Percentiles rank a stretch among this genome's conserved stretches.
These are phyloP conservation scores for Kodamaea lidongshanica DNA, from an alignment of 805 yeast species.

Conservation along the genomic window DNA sequence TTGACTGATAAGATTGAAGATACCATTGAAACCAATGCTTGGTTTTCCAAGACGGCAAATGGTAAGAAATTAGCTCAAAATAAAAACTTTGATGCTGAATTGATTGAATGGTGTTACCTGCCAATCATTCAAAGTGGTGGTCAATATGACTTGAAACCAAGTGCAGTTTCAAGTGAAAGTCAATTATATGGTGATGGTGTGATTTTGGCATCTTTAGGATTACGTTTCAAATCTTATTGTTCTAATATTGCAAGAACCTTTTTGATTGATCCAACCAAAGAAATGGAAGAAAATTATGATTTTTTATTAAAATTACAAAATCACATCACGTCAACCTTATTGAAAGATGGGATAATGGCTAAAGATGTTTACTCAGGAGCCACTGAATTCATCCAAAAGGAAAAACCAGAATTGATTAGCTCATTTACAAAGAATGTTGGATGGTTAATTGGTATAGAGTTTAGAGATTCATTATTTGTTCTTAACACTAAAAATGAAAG, in stretches of 20 bases:
- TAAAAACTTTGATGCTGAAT: slow-evolving; percentile 63
- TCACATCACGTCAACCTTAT: slow-evolving; percentile 45
- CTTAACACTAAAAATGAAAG: slow-evolving; percentile 70
- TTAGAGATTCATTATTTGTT: slow-evolving; percentile 71
- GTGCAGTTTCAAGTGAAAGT: slow-evolving; percentile 68
- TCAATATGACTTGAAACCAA: slow-evolving; percentile 73
- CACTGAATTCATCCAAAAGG: slow-evolving; percentile 46
- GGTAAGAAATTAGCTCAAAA: slow-evolving; percentile 49
- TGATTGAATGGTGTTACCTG: slow-evolving; percentile 88
- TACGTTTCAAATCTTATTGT: slow-evolving; percentile 84
- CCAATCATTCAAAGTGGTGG: slow-evolving; percentile 90
- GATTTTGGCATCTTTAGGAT: slow-evolving; percentile 75
- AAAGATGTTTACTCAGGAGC: slow-evolving; percentile 62
- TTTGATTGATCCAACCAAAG: slow-evolving; percentile 79
- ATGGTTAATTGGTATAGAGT: slow-evolving; percentile 84
- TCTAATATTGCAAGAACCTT: slow-evolving; percentile 85
- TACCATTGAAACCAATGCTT: slow-evolving; percentile 69
- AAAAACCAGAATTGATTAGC: slow-evolving; percentile 58
- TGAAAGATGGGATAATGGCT: slow-evolving; percentile 67
- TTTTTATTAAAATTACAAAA: slow-evolving; percentile 65
- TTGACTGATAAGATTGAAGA: slow-evolving; percentile 72
- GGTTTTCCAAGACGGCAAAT: slow-evolving; percentile 47
- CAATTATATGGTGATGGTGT: slow-evolving; percentile 65
- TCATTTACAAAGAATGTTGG: slow-evolving; percentile 77
- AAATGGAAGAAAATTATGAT: slow-evolving; percentile 74